Evolutionary conservation across 139 green algal genomes (phyloP).

Genomic region (Coccomyxa sp.): DNA sequence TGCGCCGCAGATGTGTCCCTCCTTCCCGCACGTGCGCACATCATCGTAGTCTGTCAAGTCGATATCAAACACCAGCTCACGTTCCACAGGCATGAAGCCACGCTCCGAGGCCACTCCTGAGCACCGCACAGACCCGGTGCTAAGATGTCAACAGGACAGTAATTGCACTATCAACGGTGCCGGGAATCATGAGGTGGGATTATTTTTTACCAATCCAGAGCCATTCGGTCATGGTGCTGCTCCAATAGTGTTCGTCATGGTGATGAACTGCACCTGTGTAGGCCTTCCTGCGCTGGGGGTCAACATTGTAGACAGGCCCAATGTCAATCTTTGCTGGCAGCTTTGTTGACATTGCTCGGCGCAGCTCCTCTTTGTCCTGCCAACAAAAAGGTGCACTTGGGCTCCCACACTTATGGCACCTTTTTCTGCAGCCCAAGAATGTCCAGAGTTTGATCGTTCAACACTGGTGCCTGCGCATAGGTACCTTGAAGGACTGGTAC

Average conservation of each 20-base stretch:
- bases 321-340: slow-evolving; percentile 97
- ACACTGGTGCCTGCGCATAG: background rate
- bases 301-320: slow-evolving; percentile 91
- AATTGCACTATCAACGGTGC: background rate
- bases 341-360: slow-evolving; percentile 55
- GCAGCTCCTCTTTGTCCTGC: slow-evolving; percentile 73
- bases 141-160: background rate
- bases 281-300: slow-evolving; percentile 70
- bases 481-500: slow-evolving; percentile 95
- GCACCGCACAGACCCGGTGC: background rate
- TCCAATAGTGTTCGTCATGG: no score
- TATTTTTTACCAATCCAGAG: background rate
- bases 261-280: slow-evolving; percentile 34
- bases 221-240: background rate
- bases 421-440: no score
- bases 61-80: slow-evolving; percentile 98
- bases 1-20: slow-evolving; percentile 80
- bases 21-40: slow-evolving; percentile 86
- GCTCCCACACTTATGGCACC: no score
- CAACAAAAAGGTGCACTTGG: background rate
- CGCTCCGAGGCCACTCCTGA: slow-evolving; percentile 10
- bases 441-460: no score
- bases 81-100: slow-evolving; percentile 78
- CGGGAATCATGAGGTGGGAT: background rate
- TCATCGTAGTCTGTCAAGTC: slow-evolving; percentile 99